Evolutionary conservation across 768 basidiomycete genomes (phyloP).

Genomic region (Mycena leptocephala): DNA sequence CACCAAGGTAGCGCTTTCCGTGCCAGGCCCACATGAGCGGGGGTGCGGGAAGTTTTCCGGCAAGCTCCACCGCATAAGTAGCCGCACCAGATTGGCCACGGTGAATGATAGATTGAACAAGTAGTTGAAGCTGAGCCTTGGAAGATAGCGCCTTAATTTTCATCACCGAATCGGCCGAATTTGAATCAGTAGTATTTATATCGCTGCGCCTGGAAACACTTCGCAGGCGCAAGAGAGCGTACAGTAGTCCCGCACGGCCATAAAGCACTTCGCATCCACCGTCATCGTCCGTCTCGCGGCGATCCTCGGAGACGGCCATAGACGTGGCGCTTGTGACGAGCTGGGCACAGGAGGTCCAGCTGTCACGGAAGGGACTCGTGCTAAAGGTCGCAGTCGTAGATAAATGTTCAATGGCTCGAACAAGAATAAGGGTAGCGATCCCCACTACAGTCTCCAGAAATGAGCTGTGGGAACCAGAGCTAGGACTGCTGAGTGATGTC

Average conservation of each 20-base stretch:
- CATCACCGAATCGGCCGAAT: slow-evolving; percentile 11
- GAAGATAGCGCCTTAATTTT: slow-evolving; percentile 45
- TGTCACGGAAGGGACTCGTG: slow-evolving; percentile 15
- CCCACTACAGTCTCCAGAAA: slow-evolving; percentile 62
- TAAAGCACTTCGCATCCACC: slow-evolving; percentile 73
- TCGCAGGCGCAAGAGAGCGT: slow-evolving; percentile 66
- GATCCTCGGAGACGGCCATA: slow-evolving; percentile 42
- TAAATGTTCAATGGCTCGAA: slow-evolving; percentile 41
- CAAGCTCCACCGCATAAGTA: slow-evolving; percentile 49
- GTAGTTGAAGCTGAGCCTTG: slow-evolving; percentile 49
- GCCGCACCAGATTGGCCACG: slow-evolving; percentile 59
- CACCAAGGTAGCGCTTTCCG: slow-evolving; percentile 70
- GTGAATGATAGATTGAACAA: slow-evolving; percentile 64
- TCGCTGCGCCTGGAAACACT: slow-evolving; percentile 37
- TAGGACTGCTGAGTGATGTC: slow-evolving; percentile 26
- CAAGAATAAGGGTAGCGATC: slow-evolving; percentile 54
- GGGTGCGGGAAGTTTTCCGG: slow-evolving; percentile 46
- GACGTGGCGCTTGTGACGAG: slow-evolving; percentile 44
- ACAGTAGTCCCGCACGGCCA: slow-evolving; percentile 72
- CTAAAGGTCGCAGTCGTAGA: background rate
- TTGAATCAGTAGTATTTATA: background rate
- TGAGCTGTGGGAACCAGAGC: slow-evolving; percentile 43
- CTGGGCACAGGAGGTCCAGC: slow-evolving; percentile 37
- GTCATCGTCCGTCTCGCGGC: slow-evolving; percentile 47
- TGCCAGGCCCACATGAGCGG: slow-evolving; percentile 77